Conservation (phyloP, 345 rosid genomes). For the Acer saccharum region DNA sequence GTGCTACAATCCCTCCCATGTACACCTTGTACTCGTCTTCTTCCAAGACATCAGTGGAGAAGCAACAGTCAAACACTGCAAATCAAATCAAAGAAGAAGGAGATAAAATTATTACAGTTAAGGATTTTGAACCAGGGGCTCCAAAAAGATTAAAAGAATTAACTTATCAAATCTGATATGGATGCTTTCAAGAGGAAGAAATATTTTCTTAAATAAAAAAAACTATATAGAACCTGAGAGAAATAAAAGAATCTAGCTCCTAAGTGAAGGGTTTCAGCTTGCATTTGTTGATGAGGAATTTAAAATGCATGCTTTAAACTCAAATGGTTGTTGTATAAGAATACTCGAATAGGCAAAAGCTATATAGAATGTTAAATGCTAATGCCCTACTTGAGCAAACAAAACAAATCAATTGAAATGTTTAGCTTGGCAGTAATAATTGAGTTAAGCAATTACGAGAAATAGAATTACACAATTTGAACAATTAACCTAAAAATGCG, state of each 20-base stretch:
- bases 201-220: not conserved
- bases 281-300: not conserved
- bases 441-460: not conserved
- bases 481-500: slow-evolving; percentile 13
- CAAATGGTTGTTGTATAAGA: too few species aligned
- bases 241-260: not conserved
- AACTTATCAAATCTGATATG: too few species aligned
- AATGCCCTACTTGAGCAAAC: slow-evolving; percentile 6
- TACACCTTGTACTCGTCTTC: slow-evolving; percentile 93
- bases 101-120: not conserved
- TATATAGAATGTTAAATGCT: not conserved
- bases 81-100: slow-evolving; percentile 23
- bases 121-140: not conserved
- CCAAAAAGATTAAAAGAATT: not conserved
- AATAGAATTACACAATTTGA: not conserved
- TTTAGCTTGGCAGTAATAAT: slow-evolving; percentile 15
- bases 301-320: slow-evolving; percentile 3
- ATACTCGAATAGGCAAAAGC: not conserved
- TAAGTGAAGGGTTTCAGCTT: not conserved
- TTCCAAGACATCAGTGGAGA: slow-evolving; percentile 88
- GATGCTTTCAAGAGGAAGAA: too few species aligned
- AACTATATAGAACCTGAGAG: not conserved
- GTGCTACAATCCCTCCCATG: slow-evolving; percentile 93
- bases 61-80: slow-evolving; percentile 99
- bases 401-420: slow-evolving; percentile 3